These are phyloP conservation scores for Hypoxylon perforatum DNA, from an alignment of 495 filamentous ascomycete genomes.

Conservation along the genomic window DNA sequence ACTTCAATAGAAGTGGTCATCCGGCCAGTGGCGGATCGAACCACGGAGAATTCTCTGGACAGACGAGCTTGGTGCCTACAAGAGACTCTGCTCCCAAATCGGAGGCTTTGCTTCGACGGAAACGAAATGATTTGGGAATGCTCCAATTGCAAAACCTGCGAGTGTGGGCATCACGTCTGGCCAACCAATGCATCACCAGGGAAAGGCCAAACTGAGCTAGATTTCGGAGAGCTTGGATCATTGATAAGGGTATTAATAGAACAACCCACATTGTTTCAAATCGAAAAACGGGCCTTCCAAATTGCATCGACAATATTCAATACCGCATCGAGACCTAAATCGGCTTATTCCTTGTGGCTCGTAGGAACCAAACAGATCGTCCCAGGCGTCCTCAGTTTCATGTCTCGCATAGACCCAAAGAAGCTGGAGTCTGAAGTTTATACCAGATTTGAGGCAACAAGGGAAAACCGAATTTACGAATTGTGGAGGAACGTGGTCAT, in stretches of 20 bases:
- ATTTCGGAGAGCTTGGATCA: background rate
- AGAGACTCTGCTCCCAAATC: background rate
- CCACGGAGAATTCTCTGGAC: background rate
- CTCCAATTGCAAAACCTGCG: background rate
- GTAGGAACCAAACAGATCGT: no score
- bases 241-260: background rate
- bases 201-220: background rate
- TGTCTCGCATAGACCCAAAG: no score
- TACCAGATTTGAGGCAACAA: no score
- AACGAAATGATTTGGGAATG: background rate
- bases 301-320: no score
- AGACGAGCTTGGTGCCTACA: background rate
- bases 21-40: background rate
- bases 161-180: slow-evolving; percentile 35
- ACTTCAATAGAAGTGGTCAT: background rate
- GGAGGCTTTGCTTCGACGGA: background rate
- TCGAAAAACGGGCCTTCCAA: no score
- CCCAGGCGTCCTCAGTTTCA: no score
- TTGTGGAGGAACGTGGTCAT: background rate
- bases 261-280: no score
- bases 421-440: no score
- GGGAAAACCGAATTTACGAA: background rate
- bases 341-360: no score
- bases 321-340: no score
- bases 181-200: background rate